These are phyloP conservation scores for Pisolithus albus DNA, from an alignment of 768 basidiomycete species.

Conservation along the genomic window DNA sequence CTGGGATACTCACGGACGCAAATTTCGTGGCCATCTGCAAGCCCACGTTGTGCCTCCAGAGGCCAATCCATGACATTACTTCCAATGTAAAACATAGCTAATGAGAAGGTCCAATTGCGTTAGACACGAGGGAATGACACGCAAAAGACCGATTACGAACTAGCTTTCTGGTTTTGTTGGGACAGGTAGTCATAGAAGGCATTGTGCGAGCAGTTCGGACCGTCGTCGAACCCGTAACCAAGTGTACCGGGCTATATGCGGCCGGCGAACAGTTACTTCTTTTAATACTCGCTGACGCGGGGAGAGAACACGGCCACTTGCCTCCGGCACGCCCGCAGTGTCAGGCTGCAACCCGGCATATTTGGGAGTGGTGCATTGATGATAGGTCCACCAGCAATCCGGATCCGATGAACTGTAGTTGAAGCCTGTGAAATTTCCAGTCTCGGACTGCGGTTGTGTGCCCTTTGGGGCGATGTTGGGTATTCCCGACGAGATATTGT, in stretches of 20 bases:
- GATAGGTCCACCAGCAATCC: constrained; percentile 40
- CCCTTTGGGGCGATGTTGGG: constrained; percentile 44
- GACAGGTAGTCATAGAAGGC: constrained; percentile 50
- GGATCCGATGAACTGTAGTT: constrained; percentile 37
- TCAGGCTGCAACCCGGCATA: constrained; percentile 36
- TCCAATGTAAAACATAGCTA: constrained; percentile 60
- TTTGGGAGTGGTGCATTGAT: constrained; percentile 44
- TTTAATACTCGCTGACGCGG: background rate
- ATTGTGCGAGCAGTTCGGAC: constrained; percentile 61
- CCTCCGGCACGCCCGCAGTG: constrained; percentile 42
- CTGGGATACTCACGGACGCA: constrained; percentile 45
- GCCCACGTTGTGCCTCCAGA: constrained; percentile 45
- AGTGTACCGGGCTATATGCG: constrained; percentile 42
- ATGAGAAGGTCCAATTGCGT: background rate
- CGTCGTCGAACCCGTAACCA: constrained; percentile 62
- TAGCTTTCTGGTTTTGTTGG: constrained; percentile 53
- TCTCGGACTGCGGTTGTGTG: constrained; percentile 13
- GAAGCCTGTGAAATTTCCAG: constrained; percentile 26
- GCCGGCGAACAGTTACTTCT: background rate
- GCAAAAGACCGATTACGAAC: constrained; percentile 28
- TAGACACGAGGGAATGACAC: background rate
- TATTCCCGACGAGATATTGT: constrained; percentile 34
- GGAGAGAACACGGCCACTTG: constrained; percentile 6
- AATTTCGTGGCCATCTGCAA: constrained; percentile 54
- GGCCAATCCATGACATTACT: constrained; percentile 54